Conservation (phyloP, 2,329 filamentous ascomycete genomes). For the Clonostachys rhizophaga region DNA sequence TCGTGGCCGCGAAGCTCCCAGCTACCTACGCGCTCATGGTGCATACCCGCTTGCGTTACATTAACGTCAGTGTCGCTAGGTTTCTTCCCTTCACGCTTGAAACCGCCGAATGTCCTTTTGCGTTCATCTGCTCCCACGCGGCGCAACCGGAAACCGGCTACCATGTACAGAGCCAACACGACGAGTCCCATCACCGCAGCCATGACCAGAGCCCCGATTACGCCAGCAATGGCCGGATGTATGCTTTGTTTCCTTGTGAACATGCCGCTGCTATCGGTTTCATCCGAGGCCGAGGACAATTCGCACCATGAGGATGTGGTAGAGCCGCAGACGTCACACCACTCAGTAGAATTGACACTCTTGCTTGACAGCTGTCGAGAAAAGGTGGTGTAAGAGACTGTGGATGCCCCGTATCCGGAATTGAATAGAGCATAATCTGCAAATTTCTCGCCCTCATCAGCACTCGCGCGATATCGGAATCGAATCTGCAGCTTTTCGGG, state of each 20-base stretch:
- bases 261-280: neutral
- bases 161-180: slow-evolving; percentile 19
- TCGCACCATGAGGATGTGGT: slow-evolving; percentile 30
- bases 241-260: slow-evolving; percentile 6
- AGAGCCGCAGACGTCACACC: slow-evolving; percentile 37
- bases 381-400: slow-evolving; percentile 33
- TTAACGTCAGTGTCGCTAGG: slow-evolving; percentile 35
- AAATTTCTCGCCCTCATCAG: slow-evolving; percentile 26
- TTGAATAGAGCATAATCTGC: slow-evolving; percentile 33
- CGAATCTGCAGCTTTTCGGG: slow-evolving; percentile 41
- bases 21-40: slow-evolving; percentile 41
- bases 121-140: slow-evolving; percentile 7
- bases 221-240: slow-evolving; percentile 33
- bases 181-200: slow-evolving; percentile 26
- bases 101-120: slow-evolving; percentile 23
- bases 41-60: slow-evolving; percentile 27
- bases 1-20: slow-evolving; percentile 34
- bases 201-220: slow-evolving; percentile 38
- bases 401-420: slow-evolving; percentile 19
- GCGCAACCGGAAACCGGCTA: slow-evolving; percentile 24
- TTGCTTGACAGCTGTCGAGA: slow-evolving; percentile 24
- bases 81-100: slow-evolving; percentile 39
- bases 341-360: slow-evolving; percentile 24
- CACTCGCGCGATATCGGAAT: slow-evolving; percentile 51
- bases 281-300: neutral